Evolutionary conservation across 257 asterid species (phyloP).

Genomic region (Haberlea rhodopensis): DNA sequence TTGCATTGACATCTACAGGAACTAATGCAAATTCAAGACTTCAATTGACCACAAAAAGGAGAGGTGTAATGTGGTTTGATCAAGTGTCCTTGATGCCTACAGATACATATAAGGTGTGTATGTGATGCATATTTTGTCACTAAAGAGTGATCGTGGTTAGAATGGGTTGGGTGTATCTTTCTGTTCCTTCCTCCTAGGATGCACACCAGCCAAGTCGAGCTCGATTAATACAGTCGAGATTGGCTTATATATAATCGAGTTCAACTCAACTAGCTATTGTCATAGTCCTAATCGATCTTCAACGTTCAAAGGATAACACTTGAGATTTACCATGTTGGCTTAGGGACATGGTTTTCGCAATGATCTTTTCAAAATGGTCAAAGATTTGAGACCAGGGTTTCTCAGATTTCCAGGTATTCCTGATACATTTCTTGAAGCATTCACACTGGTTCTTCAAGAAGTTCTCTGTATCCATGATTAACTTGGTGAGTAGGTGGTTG

Average conservation of each 20-base stretch:
- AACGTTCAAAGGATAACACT: background rate
- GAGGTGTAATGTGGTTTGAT: conserved; percentile 91
- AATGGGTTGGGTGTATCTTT: too few relatives aligned
- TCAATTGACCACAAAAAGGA: conserved; percentile 61
- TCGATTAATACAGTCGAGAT: too few relatives aligned
- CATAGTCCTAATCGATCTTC: background rate
- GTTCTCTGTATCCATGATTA: background rate
- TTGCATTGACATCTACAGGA: conserved; percentile 55
- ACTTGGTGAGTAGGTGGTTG: conserved; percentile 65
- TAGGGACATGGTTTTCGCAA: conserved; percentile 97
- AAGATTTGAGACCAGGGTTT: conserved; percentile 72
- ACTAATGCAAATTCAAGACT: conserved; percentile 69
- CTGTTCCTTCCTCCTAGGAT: too few relatives aligned
- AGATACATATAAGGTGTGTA: conserved; percentile 77
- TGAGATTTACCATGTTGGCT: conserved; percentile 23
- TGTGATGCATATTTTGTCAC: background rate
- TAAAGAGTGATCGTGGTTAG: background rate
- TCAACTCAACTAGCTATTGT: too few relatives aligned
- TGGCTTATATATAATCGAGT: too few relatives aligned
- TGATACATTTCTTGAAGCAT: conserved; percentile 4
- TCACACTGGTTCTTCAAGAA: background rate
- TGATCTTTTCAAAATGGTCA: conserved; percentile 75
- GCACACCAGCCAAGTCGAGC: too few relatives aligned
- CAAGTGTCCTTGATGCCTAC: conserved; percentile 95
- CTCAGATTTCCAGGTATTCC: conserved; percentile 83